A percentile compares a stretch with the other conserved stretches of the same genome.
Evolutionary conservation across 1,284 basidiomycete species (phyloP).

Genomic region (Stereum hirsutum): DNA sequence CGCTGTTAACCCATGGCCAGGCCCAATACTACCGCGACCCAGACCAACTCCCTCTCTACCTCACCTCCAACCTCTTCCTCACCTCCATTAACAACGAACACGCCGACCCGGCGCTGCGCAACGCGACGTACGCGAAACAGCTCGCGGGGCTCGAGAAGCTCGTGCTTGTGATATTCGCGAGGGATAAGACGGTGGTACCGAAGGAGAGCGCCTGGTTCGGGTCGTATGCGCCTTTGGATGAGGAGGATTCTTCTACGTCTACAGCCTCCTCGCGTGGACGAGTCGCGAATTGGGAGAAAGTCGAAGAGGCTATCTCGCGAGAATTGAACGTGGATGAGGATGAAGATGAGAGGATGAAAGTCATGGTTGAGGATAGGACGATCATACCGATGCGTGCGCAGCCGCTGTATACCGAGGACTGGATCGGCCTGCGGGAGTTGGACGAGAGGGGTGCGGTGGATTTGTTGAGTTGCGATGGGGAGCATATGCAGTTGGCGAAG

Average conservation of each 20-base stretch:
- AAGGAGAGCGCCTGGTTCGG: constrained; percentile 85
- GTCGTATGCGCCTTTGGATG: constrained; percentile 42
- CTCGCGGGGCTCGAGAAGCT: constrained; percentile 50
- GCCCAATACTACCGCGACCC: constrained; percentile 95
- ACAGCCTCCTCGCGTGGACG: no score
- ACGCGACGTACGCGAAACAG: constrained; percentile 52
- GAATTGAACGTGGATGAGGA: not conserved
- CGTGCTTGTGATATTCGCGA: constrained; percentile 57
- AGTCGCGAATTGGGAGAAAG: no score
- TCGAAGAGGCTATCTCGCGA: not conserved
- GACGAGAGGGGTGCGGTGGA: constrained; percentile 64
- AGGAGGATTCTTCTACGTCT: constrained; percentile 19
- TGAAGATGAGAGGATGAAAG: no score
- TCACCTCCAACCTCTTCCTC: constrained; percentile 62
- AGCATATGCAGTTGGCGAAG: constrained; percentile 72
- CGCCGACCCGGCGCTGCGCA: constrained; percentile 28
- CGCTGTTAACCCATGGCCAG: constrained; percentile 23
- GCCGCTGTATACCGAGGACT: constrained; percentile 77
- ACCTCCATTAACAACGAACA: constrained; percentile 72
- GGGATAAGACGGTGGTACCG: constrained; percentile 73
- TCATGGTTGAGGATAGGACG: constrained; percentile 24
- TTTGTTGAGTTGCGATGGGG: constrained; percentile 64
- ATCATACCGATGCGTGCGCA: constrained; percentile 73
- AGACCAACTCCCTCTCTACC: constrained; percentile 62
- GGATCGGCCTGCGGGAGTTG: constrained; percentile 77